Evolutionary conservation across 1,139 yeast genomes (phyloP), one percentile per base, ranked within the genome.

Genomic region (Suhomyces taliae): DNA sequence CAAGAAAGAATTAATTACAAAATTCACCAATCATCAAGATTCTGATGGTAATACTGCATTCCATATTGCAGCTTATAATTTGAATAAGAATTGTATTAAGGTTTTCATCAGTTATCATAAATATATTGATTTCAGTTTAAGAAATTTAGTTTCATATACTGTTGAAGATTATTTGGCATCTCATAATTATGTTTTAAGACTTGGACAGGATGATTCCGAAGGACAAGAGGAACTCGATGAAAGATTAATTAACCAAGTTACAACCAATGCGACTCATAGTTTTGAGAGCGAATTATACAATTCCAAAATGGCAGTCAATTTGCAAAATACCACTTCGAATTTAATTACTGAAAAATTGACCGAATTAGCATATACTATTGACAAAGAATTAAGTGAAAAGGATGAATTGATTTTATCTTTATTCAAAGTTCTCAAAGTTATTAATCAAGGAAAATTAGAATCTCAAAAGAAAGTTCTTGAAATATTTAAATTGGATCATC

Each of bases 21-120:
- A 87, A 60, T 83, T 89, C 57, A 70, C 90, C 40, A 87, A 90
- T 62, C 82, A 83, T 46, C 95, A 87, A 57, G 97, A 93, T 63
- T 67, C 72, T 29, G 83, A 85, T 55, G 98, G 98, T 0, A 90
- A 91, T 61, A 88, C 97, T 0, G 96, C 96, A 0, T 72, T 90
- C 47, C 96, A 91, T 58, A 78, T 91, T 39, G 86, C 93, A 29
- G 87, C 95, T 1, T 80, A 82, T 47, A 82, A 86, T 59, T 80
- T 86, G 39, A 89, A 93, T 46, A 81, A 84, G 55, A 83, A 83
- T 58, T 83, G 93, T 53, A 86, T 88, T 57, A 83, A 85, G 53
- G 83, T 87, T 1, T 73, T 93, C 44, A 68, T 90, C 12, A 78
- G 81, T 36, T 85, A 87, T 64, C 88, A 86, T 54, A 93, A 91